Evolutionary conservation across 2,329 filamentous ascomycete species (phyloP).

Genomic region (Amphichorda felina): DNA sequence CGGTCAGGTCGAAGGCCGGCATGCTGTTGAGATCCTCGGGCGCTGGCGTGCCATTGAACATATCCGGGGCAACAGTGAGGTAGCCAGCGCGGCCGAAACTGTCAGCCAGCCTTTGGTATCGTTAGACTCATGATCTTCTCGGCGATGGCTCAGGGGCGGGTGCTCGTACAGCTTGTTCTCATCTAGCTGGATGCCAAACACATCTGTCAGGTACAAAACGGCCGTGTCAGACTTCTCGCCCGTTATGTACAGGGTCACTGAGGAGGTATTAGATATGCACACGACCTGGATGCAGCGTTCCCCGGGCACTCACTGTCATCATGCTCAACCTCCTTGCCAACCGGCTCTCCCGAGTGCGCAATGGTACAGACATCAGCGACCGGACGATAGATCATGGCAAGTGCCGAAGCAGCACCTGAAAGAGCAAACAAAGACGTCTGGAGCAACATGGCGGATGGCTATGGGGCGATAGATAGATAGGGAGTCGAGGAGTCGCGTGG

Average conservation of each 20-base stretch:
- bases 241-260: conserved; percentile 6
- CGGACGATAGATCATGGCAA: too few species aligned
- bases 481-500: too few species aligned
- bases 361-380: too few species aligned
- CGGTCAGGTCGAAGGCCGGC: conserved; percentile 9
- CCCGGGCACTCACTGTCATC: too few species aligned
- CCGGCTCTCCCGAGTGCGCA: too few species aligned
- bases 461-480: too few species aligned
- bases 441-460: too few species aligned
- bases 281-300: too few species aligned
- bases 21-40: conserved; percentile 8
- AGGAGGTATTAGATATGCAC: too few species aligned
- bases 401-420: too few species aligned
- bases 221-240: conserved; percentile 4
- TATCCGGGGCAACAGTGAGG: conserved; percentile 12
- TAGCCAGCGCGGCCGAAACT: conserved; percentile 14
- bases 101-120: conserved; percentile 9
- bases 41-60: conserved; percentile 12
- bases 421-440: too few species aligned
- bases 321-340: too few species aligned
- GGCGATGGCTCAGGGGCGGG: background rate
- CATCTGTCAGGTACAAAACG: conserved; percentile 12
- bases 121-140: background rate
- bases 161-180: conserved; percentile 6
- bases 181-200: conserved; percentile 12